Conservation (phyloP, 257 asterid genomes). For the Parsonsia alboflavescens region DNA sequence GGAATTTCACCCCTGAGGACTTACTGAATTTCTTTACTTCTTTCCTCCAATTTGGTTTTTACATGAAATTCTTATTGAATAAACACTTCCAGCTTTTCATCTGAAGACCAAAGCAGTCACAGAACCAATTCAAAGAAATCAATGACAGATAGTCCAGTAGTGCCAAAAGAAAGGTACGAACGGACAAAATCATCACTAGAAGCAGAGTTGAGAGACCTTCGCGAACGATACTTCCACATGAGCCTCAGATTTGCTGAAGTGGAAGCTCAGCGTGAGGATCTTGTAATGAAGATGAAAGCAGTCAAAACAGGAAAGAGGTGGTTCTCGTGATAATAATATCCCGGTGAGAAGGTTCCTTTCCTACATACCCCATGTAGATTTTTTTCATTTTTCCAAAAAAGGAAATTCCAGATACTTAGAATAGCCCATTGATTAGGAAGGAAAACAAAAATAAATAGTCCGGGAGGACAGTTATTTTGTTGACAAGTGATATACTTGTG, state of each 20-base stretch:
- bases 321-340: conserved; percentile 40
- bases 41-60: neutral
- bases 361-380: conserved; percentile 8
- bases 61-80: conserved; percentile 3
- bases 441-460: conserved; percentile 3
- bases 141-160: conserved; percentile 27
- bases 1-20: neutral
- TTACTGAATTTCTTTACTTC: neutral
- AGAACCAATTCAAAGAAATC: conserved; percentile 23
- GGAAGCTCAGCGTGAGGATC: conserved; percentile 78
- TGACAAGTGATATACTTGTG: conserved; percentile 7
- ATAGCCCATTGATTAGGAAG: neutral
- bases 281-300: conserved; percentile 83
- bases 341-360: neutral
- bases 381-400: conserved; percentile 4
- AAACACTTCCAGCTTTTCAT: conserved; percentile 24
- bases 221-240: conserved; percentile 77
- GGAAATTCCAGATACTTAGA: conserved; percentile 1
- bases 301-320: conserved; percentile 57
- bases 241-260: conserved; percentile 93
- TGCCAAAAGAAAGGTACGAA: conserved; percentile 48
- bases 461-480: conserved; percentile 12
- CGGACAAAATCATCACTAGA: conserved; percentile 68
- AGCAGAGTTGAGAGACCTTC: conserved; percentile 71
- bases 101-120: conserved; percentile 25